Evolutionary conservation across 495 filamentous ascomycete species (phyloP).

Genomic region (Halenospora varia): DNA sequence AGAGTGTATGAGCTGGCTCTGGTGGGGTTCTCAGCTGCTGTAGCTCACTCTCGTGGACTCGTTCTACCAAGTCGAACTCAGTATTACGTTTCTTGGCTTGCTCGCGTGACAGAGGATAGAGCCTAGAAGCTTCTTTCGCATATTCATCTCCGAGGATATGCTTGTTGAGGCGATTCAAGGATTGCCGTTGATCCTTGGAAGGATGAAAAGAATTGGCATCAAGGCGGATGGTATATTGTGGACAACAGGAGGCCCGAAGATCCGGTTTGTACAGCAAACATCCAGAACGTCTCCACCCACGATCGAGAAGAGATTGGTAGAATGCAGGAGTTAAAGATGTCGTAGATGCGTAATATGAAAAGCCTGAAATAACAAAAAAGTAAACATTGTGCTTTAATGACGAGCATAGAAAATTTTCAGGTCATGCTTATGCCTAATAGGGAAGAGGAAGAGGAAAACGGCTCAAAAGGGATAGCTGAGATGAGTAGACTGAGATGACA

Average conservation of each 20-base stretch:
- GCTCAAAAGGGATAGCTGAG: background rate
- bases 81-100: constrained; percentile 70
- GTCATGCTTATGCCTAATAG: constrained; percentile 2
- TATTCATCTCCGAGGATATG: constrained; percentile 79
- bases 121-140: constrained; percentile 62
- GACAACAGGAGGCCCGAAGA: constrained; percentile 77
- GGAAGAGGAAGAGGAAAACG: background rate
- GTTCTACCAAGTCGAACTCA: constrained; percentile 67
- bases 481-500: background rate
- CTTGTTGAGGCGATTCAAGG: constrained; percentile 86
- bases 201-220: constrained; percentile 68
- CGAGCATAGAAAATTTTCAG: background rate
- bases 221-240: constrained; percentile 90
- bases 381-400: constrained; percentile 4
- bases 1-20: constrained; percentile 73
- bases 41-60: constrained; percentile 66
- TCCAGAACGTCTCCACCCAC: constrained; percentile 84
- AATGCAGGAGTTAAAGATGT: constrained; percentile 61
- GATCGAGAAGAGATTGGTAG: constrained; percentile 80
- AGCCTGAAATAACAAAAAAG: constrained; percentile 52
- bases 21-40: constrained; percentile 13
- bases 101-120: constrained; percentile 74
- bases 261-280: constrained; percentile 93
- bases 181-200: constrained; percentile 77
- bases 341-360: constrained; percentile 75